Conservation (phyloP, 1,284 basidiomycete genomes). For the Melampsora americana region DNA sequence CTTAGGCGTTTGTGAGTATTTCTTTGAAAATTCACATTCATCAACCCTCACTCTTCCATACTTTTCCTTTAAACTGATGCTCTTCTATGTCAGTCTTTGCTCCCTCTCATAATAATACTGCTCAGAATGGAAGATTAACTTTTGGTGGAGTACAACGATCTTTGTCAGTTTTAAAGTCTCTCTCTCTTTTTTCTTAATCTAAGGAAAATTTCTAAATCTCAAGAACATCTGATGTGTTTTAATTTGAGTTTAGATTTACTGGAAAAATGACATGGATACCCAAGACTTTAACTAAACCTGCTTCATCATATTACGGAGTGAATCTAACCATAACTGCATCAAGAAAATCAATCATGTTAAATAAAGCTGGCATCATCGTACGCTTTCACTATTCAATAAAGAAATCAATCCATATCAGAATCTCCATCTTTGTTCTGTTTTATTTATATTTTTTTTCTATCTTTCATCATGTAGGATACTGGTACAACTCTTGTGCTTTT, state of each 20-base stretch:
- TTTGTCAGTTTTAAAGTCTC: background rate
- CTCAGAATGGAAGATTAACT: background rate
- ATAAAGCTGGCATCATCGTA: background rate
- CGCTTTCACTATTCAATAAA: background rate
- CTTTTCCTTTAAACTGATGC: too few species aligned
- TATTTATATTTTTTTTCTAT: background rate
- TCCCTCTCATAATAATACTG: background rate
- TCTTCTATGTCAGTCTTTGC: background rate
- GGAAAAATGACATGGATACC: constrained; percentile 1
- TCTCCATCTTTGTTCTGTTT: background rate
- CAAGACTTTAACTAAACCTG: background rate
- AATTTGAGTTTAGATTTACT: background rate
- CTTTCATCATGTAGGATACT: background rate
- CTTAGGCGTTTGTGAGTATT: background rate
- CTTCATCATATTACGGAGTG: background rate
- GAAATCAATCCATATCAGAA: background rate
- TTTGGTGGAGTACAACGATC: constrained; percentile 3
- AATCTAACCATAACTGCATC: background rate
- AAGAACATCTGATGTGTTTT: too few species aligned
- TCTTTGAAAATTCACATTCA: background rate
- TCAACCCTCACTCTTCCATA: too few species aligned
- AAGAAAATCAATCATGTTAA: background rate
- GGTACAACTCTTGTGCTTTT: background rate
- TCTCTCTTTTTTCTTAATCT: too few species aligned
- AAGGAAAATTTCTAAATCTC: too few species aligned